These are phyloP conservation scores for Tylopilus intermedius DNA, from an alignment of 768 basidiomycete genomes.

Conservation along the genomic window DNA sequence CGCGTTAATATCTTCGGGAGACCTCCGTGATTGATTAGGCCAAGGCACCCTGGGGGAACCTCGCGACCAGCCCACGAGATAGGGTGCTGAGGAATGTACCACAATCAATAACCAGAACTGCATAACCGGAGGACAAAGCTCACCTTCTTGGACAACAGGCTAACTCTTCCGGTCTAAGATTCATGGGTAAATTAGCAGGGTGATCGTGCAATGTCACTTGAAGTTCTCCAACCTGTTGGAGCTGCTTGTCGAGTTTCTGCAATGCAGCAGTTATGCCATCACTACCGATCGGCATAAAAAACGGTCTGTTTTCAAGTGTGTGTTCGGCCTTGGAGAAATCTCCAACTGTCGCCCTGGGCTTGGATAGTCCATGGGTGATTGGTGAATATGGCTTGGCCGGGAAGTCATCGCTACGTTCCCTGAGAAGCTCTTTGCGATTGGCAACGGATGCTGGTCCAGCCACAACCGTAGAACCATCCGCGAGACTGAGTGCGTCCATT, in stretches of 20 bases:
- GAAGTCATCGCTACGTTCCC: constrained; percentile 17
- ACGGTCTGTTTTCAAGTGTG: constrained; percentile 53
- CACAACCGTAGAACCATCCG: constrained; percentile 44
- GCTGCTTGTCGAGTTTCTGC: constrained; percentile 61
- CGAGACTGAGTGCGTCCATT: constrained; percentile 35
- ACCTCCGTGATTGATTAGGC: constrained; percentile 79
- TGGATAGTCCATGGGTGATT: constrained; percentile 10
- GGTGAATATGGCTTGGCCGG: constrained; percentile 18
- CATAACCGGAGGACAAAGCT: constrained; percentile 9
- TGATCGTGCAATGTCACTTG: background rate
- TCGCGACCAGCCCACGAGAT: constrained; percentile 68
- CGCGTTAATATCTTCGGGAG: constrained; percentile 68
- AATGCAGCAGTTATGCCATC: constrained; percentile 67
- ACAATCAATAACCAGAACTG: background rate
- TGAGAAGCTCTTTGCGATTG: constrained; percentile 23
- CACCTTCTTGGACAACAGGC: constrained; percentile 61
- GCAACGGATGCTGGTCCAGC: constrained; percentile 32
- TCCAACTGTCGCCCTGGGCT: constrained; percentile 9
- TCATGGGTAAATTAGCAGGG: constrained; percentile 1
- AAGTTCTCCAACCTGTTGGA: constrained; percentile 34
- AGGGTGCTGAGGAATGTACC: constrained; percentile 37
- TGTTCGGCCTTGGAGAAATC: constrained; percentile 50
- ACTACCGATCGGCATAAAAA: constrained; percentile 65
- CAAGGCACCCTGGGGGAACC: constrained; percentile 65
- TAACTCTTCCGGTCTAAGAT: constrained; percentile 50